Conservation (phyloP, 257 asterid genomes). For the Voacanga thouarsii region DNA sequence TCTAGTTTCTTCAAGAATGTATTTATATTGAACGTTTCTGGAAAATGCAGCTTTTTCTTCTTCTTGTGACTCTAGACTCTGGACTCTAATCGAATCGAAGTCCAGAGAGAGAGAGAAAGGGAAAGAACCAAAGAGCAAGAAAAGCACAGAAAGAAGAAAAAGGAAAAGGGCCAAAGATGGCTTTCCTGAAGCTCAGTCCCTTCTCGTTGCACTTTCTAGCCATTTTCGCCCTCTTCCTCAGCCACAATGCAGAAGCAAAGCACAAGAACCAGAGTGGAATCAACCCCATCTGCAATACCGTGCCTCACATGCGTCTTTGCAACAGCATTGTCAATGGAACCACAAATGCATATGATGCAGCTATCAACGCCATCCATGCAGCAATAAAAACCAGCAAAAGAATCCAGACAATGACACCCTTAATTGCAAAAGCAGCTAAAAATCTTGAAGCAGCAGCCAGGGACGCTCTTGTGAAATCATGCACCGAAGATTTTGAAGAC, state of each 20-base stretch:
- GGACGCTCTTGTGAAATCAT: slow-evolving; percentile 15
- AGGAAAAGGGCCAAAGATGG: neutral
- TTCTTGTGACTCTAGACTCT: neutral
- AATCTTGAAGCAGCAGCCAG: slow-evolving; percentile 1
- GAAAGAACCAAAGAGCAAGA: neutral
- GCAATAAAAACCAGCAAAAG: slow-evolving; percentile 25
- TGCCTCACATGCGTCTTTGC: slow-evolving; percentile 37
- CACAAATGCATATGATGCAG: slow-evolving; percentile 29
- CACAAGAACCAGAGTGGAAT: neutral
- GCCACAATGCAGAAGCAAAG: slow-evolving; percentile 3
- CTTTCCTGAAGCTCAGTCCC: neutral
- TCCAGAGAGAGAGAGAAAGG: neutral
- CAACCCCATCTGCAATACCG: slow-evolving; percentile 42
- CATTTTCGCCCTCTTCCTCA: neutral
- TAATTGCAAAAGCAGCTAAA: slow-evolving; percentile 16
- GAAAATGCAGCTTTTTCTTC: neutral
- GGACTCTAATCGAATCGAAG: too few species aligned
- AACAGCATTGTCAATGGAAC: slow-evolving; percentile 37
- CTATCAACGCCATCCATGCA: slow-evolving; percentile 30
- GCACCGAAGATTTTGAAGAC: slow-evolving; percentile 24
- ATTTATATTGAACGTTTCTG: neutral
- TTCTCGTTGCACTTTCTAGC: slow-evolving; percentile 9
- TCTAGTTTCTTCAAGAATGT: neutral
- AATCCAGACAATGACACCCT: slow-evolving; percentile 12
- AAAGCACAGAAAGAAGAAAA: neutral